phyloP scores from a whole-genome alignment of 345 rosid genomes.

The Camelina sativa region DNA sequence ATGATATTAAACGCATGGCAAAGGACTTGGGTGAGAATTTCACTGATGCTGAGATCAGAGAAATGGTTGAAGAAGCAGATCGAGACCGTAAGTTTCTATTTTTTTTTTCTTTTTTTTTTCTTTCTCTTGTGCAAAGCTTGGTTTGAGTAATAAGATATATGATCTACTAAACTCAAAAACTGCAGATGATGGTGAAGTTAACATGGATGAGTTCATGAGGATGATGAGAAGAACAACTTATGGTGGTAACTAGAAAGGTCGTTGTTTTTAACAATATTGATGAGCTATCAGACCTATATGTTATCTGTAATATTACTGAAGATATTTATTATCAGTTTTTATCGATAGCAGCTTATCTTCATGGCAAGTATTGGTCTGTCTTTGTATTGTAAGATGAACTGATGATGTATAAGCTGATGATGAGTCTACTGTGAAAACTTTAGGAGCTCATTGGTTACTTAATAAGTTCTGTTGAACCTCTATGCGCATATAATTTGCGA shows the following conservation, averaged over 20 bases:
- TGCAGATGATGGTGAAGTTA: conserved; percentile 80
- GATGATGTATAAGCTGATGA: neutral
- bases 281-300: conserved; percentile 18
- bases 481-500: neutral
- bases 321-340: neutral
- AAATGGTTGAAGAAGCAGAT: conserved; percentile 93
- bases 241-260: conserved; percentile 55
- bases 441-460: neutral
- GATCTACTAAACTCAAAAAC: conserved; percentile 18
- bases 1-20: conserved; percentile 70
- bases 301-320: conserved; percentile 12
- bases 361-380: conserved; percentile 14
- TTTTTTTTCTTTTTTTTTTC: neutral
- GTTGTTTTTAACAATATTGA: conserved; percentile 5
- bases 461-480: neutral
- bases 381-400: neutral
- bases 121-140: neutral
- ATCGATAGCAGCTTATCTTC: neutral
- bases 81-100: conserved; percentile 63
- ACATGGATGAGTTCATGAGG: conserved; percentile 68
- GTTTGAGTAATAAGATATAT: neutral
- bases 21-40: conserved; percentile 87
- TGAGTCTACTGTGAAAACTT: neutral
- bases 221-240: conserved; percentile 74
- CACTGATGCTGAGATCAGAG: conserved; percentile 70